phyloP scores from a whole-genome alignment of 441 rosid species.

The Erodium chrysanthum region DNA sequence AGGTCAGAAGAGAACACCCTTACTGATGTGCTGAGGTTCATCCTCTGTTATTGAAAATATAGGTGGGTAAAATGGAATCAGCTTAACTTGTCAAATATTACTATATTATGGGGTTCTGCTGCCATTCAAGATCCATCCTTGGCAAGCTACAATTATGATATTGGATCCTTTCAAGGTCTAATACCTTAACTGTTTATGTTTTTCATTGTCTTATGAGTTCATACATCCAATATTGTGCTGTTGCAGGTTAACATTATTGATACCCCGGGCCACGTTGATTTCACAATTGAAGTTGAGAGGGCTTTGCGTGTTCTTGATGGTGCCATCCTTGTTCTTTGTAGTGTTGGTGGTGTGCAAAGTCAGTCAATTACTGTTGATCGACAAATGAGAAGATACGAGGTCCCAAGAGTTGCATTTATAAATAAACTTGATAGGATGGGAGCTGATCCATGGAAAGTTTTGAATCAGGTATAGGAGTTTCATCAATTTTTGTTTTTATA shows the following conservation, averaged over 20 bases:
- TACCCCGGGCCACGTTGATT: slow-evolving; percentile 95
- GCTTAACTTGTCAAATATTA: neutral
- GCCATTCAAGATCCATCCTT: neutral
- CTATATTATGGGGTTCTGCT: neutral
- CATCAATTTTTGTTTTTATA: neutral
- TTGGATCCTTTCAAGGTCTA: neutral
- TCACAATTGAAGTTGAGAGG: slow-evolving; percentile 96
- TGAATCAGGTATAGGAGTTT: slow-evolving; percentile 52
- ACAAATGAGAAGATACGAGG: slow-evolving; percentile 96
- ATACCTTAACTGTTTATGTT: neutral
- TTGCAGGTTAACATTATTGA: slow-evolving; percentile 81
- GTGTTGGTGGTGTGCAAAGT: slow-evolving; percentile 99
- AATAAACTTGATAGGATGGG: slow-evolving; percentile 99
- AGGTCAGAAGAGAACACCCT: neutral
- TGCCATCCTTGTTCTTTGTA: slow-evolving; percentile 83
- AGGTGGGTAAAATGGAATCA: neutral
- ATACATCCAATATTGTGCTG: neutral
- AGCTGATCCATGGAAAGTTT: slow-evolving; percentile 97
- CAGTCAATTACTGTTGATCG: slow-evolving; percentile 96
- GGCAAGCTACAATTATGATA: neutral
- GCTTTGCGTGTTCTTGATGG: slow-evolving; percentile 95
- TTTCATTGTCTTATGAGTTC: neutral
- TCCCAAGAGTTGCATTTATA: slow-evolving; percentile 82
- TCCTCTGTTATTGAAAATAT: neutral
- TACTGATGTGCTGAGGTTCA: neutral